Conservation (phyloP, 495 filamentous ascomycete genomes). For the Bryoglossum gracile region DNA sequence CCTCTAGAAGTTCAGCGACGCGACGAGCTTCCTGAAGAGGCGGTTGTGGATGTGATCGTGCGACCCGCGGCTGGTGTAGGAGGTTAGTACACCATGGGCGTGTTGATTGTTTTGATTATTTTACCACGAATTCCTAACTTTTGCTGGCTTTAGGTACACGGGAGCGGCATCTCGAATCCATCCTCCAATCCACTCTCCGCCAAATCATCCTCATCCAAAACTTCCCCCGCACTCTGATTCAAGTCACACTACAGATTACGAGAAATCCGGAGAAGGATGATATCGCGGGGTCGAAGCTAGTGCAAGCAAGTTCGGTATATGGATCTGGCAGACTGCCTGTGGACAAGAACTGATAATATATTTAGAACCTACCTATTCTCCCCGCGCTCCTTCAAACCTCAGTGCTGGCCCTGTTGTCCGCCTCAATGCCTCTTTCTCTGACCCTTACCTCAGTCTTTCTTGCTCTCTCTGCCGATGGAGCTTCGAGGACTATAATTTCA, state of each 20-base stretch:
- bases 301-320: slow-evolving; percentile 42
- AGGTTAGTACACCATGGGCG: slow-evolving; percentile 43
- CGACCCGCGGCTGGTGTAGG: slow-evolving; percentile 79
- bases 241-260: slow-evolving; percentile 59
- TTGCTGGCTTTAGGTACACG: slow-evolving; percentile 48
- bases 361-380: slow-evolving; percentile 64
- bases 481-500: slow-evolving; percentile 32
- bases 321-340: background rate
- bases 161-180: slow-evolving; percentile 66
- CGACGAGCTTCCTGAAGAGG: slow-evolving; percentile 85
- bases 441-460: slow-evolving; percentile 59
- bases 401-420: slow-evolving; percentile 66
- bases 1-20: slow-evolving; percentile 85
- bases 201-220: slow-evolving; percentile 61
- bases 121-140: too few species aligned
- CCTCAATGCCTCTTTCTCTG: slow-evolving; percentile 65
- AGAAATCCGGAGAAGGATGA: slow-evolving; percentile 49
- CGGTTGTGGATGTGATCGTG: slow-evolving; percentile 82
- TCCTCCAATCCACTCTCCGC: slow-evolving; percentile 58
- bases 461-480: slow-evolving; percentile 46
- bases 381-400: slow-evolving; percentile 69
- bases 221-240: slow-evolving; percentile 61
- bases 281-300: slow-evolving; percentile 42
- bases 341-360: slow-evolving; percentile 12
- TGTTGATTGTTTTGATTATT: slow-evolving; percentile 32